Base-by-base conservation (phyloP, 371 early-diverging fungal genomes). In the Entomophthora muscae region DNA sequence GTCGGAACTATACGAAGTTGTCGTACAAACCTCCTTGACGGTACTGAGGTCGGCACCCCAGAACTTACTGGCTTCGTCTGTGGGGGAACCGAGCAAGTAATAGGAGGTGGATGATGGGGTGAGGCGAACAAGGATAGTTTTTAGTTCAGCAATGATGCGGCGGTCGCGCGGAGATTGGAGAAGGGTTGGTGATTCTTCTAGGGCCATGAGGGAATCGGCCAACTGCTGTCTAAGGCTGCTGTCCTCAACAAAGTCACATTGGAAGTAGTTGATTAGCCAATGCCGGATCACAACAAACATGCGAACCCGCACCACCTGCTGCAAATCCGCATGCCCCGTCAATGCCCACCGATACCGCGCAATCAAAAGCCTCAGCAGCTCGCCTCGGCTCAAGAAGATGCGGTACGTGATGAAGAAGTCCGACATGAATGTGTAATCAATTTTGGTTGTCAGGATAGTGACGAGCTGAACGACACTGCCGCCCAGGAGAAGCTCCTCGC, bases 381-480 rank as follows among this genome's bases (percentile, higher is more conserved):
- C 75, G 21, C 77, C 53, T 3, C 83, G 80, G 0, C 80, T 71
- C 57, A 83, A 76, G 33, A 85, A 85, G 3, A 76, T 71, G 23
- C 85, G 82, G 59, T 79, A 85, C 21, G 81, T 82, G 51, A 85
- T 68, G 66, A 83, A 85, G 63, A 85, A 85, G 61, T 85, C 85
- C 32, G 82, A 80, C 73, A 85, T 72, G 56, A 83, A 79, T 1
- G 78, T 76, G 66, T 85, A 85, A 61, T 85, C 85, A n/a, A 83
- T 69, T 10, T 73, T 74, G 29, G 70, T 78, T n/a, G 84, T 84
- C 33, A 84, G 65, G 65, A 78, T 82, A 32, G 80, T 78, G 0
- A 84, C 69, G 21, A 84, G 62, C 57, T 83, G 54, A 26, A 53
- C 26, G 21, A 53, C n/a, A 53, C n/a, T 53, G 3, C 54, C 54